phyloP scores from a whole-genome alignment of 768 basidiomycete species.

The Infundibulicybe gibba region DNA sequence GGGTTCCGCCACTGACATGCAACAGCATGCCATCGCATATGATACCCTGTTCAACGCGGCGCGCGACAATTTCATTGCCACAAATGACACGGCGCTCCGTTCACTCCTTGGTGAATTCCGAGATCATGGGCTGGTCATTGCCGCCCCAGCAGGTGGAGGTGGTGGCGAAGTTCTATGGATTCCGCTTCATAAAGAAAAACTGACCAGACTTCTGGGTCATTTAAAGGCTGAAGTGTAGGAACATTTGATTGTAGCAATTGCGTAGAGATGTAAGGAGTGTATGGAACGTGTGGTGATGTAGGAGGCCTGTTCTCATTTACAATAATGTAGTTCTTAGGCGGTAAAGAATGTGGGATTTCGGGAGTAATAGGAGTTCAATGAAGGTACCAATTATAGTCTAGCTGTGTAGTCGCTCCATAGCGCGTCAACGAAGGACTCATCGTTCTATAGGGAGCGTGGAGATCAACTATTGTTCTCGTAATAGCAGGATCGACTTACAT shows the following conservation, averaged over 20 bases:
- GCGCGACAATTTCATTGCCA: conserved; percentile 82
- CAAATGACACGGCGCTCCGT: conserved; percentile 80
- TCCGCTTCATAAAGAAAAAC: conserved; percentile 74
- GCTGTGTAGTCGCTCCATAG: conserved; percentile 51
- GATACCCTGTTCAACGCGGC: conserved; percentile 72
- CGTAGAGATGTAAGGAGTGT: no score
- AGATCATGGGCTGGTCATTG: conserved; percentile 84
- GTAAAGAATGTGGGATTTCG: no score
- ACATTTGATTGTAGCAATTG: no score
- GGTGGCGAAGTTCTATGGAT: conserved; percentile 80
- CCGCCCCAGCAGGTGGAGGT: conserved; percentile 36
- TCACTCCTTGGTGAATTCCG: conserved; percentile 85
- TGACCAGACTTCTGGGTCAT: conserved; percentile 42
- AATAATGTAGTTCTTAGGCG: no score
- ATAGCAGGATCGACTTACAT: conserved; percentile 36
- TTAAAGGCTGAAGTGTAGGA: conserved; percentile 7
- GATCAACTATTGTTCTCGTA: conserved; percentile 2
- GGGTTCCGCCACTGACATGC: conserved; percentile 33
- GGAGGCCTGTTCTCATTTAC: no score
- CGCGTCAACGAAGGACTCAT: conserved; percentile 61
- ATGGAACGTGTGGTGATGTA: no score
- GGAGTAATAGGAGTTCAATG: background rate
- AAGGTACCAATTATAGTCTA: conserved; percentile 8
- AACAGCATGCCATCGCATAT: conserved; percentile 57
- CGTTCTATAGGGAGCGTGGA: conserved; percentile 43